These are phyloP conservation scores for Conticribra weissflogii DNA, from an alignment of 108 stramenopile species.

Conservation along the genomic window DNA sequence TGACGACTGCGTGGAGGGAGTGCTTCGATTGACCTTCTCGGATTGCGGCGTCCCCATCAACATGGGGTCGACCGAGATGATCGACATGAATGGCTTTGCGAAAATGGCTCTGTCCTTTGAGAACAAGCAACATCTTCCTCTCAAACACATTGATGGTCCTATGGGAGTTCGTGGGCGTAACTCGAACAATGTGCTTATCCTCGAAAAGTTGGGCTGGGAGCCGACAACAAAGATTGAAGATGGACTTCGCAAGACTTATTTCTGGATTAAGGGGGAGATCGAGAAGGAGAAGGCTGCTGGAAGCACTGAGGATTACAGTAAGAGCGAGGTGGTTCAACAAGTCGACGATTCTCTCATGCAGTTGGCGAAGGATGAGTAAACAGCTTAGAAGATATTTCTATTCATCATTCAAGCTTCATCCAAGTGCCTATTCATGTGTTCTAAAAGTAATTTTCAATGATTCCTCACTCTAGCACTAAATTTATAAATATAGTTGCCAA, in stretches of 20 bases:
- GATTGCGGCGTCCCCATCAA: conserved; percentile 95
- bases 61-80: conserved; percentile 97
- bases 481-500: no score
- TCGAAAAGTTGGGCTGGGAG: conserved; percentile 95
- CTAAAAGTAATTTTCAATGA: no score
- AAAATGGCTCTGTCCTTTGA: conserved; percentile 92
- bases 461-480: no score
- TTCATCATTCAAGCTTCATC: no score
- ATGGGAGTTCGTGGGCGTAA: conserved; percentile 99
- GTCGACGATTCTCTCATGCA: conserved; percentile 88
- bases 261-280: conserved; percentile 96
- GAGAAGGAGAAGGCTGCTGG: conserved; percentile 74
- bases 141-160: conserved; percentile 98
- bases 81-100: conserved; percentile 95
- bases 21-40: conserved; percentile 93
- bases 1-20: conserved; percentile 98
- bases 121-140: conserved; percentile 84
- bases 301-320: conserved; percentile 66
- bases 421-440: no score
- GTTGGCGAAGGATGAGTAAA: conserved; percentile 75
- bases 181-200: conserved; percentile 95
- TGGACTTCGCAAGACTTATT: conserved; percentile 92
- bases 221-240: conserved; percentile 88
- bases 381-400: conserved; percentile 20
- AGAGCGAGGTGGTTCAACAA: conserved; percentile 92